phyloP scores from a whole-genome alignment of 768 basidiomycete species.

The Tylopilus plumbeoviolaceoides region DNA sequence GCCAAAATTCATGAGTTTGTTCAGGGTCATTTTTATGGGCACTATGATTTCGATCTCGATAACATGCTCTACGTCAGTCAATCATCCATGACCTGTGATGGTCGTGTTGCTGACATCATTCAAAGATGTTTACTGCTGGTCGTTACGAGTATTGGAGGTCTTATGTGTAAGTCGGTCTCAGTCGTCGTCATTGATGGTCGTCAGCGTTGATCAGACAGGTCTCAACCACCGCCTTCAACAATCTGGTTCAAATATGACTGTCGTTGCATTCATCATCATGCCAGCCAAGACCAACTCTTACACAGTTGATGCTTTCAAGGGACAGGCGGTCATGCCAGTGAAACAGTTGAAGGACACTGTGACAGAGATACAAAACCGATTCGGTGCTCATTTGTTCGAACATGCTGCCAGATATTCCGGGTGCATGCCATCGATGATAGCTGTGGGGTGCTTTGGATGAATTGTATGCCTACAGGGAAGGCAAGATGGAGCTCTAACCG shows the following conservation, averaged over 20 bases:
- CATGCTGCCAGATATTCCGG: constrained; percentile 91
- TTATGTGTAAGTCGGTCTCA: constrained; percentile 64
- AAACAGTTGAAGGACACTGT: constrained; percentile 96
- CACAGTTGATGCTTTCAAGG: constrained; percentile 95
- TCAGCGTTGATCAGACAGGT: constrained; percentile 23
- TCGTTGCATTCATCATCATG: constrained; percentile 99
- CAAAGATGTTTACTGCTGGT: constrained; percentile 96
- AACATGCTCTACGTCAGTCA: constrained; percentile 71
- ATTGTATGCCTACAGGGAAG: constrained; percentile 45
- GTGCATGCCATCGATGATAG: constrained; percentile 39
- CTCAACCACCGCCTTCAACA: constrained; percentile 63
- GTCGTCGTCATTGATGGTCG: not conserved
- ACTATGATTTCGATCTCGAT: constrained; percentile 94
- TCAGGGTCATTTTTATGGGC: constrained; percentile 96
- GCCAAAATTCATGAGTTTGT: constrained; percentile 99
- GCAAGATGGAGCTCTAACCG: constrained; percentile 68
- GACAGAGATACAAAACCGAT: constrained; percentile 89
- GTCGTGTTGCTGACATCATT: constrained; percentile 1
- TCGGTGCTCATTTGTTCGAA: constrained; percentile 91
- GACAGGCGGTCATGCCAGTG: constrained; percentile 95
- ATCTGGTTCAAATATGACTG: constrained; percentile 67
- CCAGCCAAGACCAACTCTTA: constrained; percentile 95
- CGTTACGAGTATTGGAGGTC: constrained; percentile 97
- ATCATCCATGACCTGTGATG: no score
- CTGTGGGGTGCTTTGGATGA: not conserved